Evolutionary conservation across 441 rosid species (phyloP), one percentile per base, ranked within the genome.

Genomic region (Arabidopsis hybrid): DNA sequence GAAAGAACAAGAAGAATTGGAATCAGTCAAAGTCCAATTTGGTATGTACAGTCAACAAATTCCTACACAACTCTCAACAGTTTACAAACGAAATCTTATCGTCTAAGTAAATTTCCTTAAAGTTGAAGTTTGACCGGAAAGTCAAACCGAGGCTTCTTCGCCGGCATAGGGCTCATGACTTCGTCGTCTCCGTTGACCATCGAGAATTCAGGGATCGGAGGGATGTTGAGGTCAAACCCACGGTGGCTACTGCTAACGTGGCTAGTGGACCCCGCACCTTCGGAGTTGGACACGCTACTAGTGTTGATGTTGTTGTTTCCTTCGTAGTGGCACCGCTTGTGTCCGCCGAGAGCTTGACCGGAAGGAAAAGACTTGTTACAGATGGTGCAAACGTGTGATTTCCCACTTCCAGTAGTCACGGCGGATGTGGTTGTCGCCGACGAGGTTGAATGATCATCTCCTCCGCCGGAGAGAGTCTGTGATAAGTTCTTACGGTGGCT

Each of bases 81-180:
- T 42, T 46, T 5, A 14, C 45, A 65, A 39, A 74, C 26, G 29
- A 14, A 47, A 4, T 74, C 67, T 74, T 50, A 40, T 59, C 29
- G 39, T 45, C 69, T 62, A 63, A 60, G 13, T 68, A 43, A 18
- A 21, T 16, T 55, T 58, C 47, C 7, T 59, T 14, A 35, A 52
- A 11, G 35, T 18, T 74, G 60, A 47, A 69, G 72, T 29, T 72
- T 74, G 69, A 64, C 68, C 9, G 74, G 13, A 40, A 76, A 36
- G 52, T 75, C 76, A 31, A 86, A 7, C 3, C 91, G 91, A 1
- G 83, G 83, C 75, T 86, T 91, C 83, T 88, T 91, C 3, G 79
- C 69, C 42, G 96, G 96, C 60, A 65, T 85, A 1, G 97, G 98
- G 73, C 96, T 89, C 87, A 87, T 86, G 14, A 87, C 98, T 63